Conservation (phyloP, 306 rosid genomes). For the Lathyrus tuberosus region DNA sequence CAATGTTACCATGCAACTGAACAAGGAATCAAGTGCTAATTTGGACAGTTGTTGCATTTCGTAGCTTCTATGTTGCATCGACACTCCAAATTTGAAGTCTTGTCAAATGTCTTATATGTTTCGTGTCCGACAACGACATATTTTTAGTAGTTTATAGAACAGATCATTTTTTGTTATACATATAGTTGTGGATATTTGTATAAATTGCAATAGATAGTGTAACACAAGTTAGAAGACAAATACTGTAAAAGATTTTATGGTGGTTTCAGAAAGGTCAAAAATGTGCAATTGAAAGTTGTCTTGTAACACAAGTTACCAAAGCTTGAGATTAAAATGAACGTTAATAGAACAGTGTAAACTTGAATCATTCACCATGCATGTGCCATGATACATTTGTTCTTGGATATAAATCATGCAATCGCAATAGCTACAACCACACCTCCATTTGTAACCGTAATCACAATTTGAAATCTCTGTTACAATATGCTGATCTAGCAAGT, state of each 20-base stretch:
- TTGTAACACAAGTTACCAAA: constrained; percentile 8
- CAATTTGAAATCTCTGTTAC: no score
- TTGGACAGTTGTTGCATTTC: constrained; percentile 18
- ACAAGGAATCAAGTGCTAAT: constrained; percentile 18
- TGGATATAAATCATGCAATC: no score
- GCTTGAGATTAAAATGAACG: no score
- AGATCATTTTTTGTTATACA: no score
- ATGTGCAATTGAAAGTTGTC: constrained; percentile 13
- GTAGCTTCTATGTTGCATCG: not conserved
- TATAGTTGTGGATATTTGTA: no score
- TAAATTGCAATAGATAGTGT: constrained; percentile 7
- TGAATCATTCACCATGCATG: no score
- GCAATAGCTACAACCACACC: not conserved
- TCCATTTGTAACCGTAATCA: not conserved
- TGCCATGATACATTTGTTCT: no score
- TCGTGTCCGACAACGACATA: no score
- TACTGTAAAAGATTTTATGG: not conserved
- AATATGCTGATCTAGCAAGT: no score
- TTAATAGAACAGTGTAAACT: no score
- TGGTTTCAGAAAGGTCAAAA: not conserved
- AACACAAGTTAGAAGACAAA: not conserved
- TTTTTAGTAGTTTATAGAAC: no score
- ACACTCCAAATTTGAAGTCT: not conserved
- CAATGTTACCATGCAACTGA: constrained; percentile 16
- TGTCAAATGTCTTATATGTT: not conserved